Base-by-base conservation (phyloP, 2,329 filamentous ascomycete species). In the Beauveria rudraprayagi region DNA sequence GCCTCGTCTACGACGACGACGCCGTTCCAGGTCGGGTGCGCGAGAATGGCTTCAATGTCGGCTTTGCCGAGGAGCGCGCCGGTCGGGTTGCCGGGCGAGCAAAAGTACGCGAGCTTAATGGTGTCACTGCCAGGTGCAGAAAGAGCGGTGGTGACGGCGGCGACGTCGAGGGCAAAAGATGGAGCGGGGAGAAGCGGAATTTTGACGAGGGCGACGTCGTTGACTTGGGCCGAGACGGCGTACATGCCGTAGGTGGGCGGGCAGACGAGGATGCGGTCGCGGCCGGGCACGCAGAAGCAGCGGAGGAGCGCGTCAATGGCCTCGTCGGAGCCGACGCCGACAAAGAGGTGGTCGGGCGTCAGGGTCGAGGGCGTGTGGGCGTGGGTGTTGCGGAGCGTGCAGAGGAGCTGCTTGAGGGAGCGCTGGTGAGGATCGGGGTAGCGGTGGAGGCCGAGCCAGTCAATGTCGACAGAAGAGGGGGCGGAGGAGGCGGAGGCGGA, bases 191-290 rank as follows among this genome's bases (percentile, higher is more conserved):
- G 82, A 24, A 97, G 80, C 0, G 92, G 92, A n/a, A 97, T 86
- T 71, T 89, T 91, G 67, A 95, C 88, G 28, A 97, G 84, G 51
- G 82, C 82, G 22, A 99, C 81, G 70, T 97, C 94, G 77, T 99
- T 99, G 67, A 97, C 88, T 71, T 95, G 89, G 1, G 94, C 94
- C 7, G 91, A 95, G 19, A 99, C 94, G 52, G 85, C 81, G 79
- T 99, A 99, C 94, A 99, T 99, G 76, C 94, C 94, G 73, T 99
- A 99, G 0, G 94, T 99, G 1, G 94, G 94, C 19, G 94, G 94
- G 71, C 93, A 97, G 47, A 91, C 93, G 41, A 99, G 83, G 71
- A 99, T 95, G 71, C 90, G 91, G 76, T 99, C 94, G 66, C 82
- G 82, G 51, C 88, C 91, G 1, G 94, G 94, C 1, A 85, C 78